Conservation (phyloP, 768 basidiomycete species). For the Austroboletus eburneus region DNA sequence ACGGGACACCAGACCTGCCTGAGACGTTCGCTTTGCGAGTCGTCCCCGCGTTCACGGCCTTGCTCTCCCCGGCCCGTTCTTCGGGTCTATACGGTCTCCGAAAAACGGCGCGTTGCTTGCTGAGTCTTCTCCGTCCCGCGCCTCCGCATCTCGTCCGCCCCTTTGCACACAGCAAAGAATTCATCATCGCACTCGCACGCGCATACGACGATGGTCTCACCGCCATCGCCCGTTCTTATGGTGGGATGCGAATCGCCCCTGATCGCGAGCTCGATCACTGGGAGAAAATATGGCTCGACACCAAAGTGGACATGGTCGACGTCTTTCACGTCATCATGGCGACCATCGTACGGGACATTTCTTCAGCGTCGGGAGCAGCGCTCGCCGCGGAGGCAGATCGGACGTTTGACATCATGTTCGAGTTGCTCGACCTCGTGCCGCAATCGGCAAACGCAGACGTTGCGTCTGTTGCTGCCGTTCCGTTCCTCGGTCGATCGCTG, state of each 20-base stretch:
- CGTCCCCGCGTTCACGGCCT: slow-evolving; percentile 50
- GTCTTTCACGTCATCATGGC: slow-evolving; percentile 57
- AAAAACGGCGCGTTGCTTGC: slow-evolving; percentile 56
- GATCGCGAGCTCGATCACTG: slow-evolving; percentile 51
- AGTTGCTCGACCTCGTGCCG: slow-evolving; percentile 46
- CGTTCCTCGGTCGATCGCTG: slow-evolving; percentile 65
- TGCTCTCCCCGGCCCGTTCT: slow-evolving; percentile 41
- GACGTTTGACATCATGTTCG: slow-evolving; percentile 55
- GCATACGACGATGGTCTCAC: slow-evolving; percentile 59
- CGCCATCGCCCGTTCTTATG: slow-evolving; percentile 55
- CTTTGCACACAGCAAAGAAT: slow-evolving; percentile 49
- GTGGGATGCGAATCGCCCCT: slow-evolving; percentile 39
- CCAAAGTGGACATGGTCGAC: slow-evolving; percentile 71
- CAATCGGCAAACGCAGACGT: slow-evolving; percentile 12
- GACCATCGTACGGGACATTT: slow-evolving; percentile 46
- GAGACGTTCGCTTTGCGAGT: slow-evolving; percentile 40
- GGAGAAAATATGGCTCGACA: slow-evolving; percentile 67
- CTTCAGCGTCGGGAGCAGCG: slow-evolving; percentile 37
- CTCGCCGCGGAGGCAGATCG: slow-evolving; percentile 49
- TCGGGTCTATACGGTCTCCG: slow-evolving; percentile 61
- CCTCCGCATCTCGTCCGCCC: slow-evolving; percentile 46
- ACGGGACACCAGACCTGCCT: slow-evolving; percentile 31
- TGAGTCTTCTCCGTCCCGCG: slow-evolving; percentile 48
- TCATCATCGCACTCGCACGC: slow-evolving; percentile 53
- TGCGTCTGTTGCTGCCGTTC: slow-evolving; percentile 33